Evolutionary conservation across 371 early-diverging fungal species (phyloP).

Genomic region (Mortierella sp.): DNA sequence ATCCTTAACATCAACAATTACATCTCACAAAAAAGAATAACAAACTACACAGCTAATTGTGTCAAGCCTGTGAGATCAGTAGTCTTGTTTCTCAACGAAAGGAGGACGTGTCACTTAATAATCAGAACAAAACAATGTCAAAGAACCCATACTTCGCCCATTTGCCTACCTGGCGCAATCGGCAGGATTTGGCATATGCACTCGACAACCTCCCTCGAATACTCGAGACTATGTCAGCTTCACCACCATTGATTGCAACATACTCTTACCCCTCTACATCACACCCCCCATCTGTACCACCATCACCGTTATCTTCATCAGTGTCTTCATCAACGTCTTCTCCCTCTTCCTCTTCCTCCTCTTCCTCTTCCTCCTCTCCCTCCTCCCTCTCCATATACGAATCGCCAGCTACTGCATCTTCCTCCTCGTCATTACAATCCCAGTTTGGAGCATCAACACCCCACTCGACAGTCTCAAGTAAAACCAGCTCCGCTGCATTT

Average conservation of each 20-base stretch:
- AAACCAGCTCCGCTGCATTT: conserved; percentile 22
- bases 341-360: conserved; percentile 3
- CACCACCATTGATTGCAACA: conserved; percentile 32
- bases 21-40: background rate
- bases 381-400: background rate
- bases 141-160: conserved; percentile 54
- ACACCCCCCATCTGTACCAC: background rate
- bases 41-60: background rate
- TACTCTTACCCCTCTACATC: conserved; percentile 22
- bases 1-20: background rate
- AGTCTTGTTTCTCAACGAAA: background rate
- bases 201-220: conserved; percentile 44
- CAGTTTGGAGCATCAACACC: background rate
- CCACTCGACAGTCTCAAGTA: conserved; percentile 2
- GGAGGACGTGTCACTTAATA: background rate
- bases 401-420: background rate
- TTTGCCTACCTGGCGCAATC: conserved; percentile 54
- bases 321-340: conserved; percentile 4
- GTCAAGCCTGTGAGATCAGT: background rate
- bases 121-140: conserved; percentile 25
- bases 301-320: conserved; percentile 13
- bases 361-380: background rate
- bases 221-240: conserved; percentile 36
- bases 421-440: background rate
- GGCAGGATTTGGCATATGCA: conserved; percentile 53